Base-by-base conservation (phyloP, 768 basidiomycete genomes). In the Pisolithus albus region DNA sequence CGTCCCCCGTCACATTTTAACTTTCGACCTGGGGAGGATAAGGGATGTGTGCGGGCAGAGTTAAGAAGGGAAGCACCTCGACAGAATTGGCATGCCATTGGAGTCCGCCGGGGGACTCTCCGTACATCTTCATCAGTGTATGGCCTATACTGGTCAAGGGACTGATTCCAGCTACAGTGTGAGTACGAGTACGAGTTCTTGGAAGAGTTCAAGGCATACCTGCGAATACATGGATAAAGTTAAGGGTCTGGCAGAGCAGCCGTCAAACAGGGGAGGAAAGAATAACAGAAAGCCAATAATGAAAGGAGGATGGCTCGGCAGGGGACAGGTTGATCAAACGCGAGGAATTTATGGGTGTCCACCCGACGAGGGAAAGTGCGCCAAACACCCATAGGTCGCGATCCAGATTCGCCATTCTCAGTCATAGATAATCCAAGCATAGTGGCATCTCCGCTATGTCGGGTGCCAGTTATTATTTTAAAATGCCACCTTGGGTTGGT, bases 81-180 rank as follows among this genome's bases (percentile, higher is more conserved):
- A 63, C 86, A 88, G 60, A 87, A 88, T 50, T 77, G 75, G 60
- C 86, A 88, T 7, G 86, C 86, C 82, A 88, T 85, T 0, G 81
- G 76, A 0, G 79, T 83, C 49, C 84, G 58, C 53, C 74, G 68
- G 6, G 75, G 73, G 10, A 64, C 60, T 56, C 66, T 55, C 28
- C 56, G 66, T 0, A 39, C 23, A 15, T 66, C 65, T n/a, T 66
- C 64, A 16, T 32, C 26, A n/a, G 19, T 36, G 52, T 61, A 58
- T 34, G 53, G 55, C 30, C 55, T 43, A 15, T 43, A 43, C 13
- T 24, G 23, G 42, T 21, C 40, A 41, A 11, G 18, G n/a, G n/a
- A 21, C 40, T 41, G 40, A 18, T 26, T n/a, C 15, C 7, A 13
- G 15, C n/a, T n/a, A 26, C 34, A 24, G 43, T 18, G 18, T 24